Evolutionary conservation across 768 basidiomycete genomes (phyloP).

Genomic region (Tulasnella sp.): DNA sequence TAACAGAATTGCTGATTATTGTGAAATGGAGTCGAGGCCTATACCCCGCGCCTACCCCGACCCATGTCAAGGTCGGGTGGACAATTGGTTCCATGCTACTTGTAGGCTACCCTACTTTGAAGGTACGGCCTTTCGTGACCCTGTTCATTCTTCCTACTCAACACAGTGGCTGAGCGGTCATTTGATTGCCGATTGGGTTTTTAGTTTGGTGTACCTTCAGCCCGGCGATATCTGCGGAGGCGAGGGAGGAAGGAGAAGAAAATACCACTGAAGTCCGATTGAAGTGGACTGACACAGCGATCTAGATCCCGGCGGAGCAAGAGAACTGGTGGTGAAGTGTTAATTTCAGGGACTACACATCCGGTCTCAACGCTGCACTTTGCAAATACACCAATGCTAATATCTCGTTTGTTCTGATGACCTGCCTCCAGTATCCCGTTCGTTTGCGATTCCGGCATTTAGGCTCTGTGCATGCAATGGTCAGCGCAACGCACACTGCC

Average conservation of each 20-base stretch:
- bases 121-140: constrained; percentile 33
- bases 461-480: too few species aligned
- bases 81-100: constrained; percentile 45
- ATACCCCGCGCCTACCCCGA: constrained; percentile 54
- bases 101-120: constrained; percentile 54
- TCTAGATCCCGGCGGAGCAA: too few species aligned
- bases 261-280: constrained; percentile 4
- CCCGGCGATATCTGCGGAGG: constrained; percentile 40
- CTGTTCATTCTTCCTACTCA: neutral
- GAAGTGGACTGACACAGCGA: neutral
- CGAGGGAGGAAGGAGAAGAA: constrained; percentile 23
- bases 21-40: constrained; percentile 71
- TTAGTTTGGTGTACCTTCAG: constrained; percentile 56
- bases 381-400: too few species aligned
- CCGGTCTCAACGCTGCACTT: too few species aligned
- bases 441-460: too few species aligned
- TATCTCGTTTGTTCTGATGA: too few species aligned
- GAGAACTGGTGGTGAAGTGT: too few species aligned
- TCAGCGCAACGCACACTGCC: too few species aligned
- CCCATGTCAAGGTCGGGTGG: constrained; percentile 55
- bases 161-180: constrained; percentile 9
- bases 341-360: too few species aligned
- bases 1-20: constrained; percentile 71
- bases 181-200: constrained; percentile 3
- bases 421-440: too few species aligned